Evolutionary conservation across 768 basidiomycete species (phyloP).

Genomic region (Boletus tylopilopsis): DNA sequence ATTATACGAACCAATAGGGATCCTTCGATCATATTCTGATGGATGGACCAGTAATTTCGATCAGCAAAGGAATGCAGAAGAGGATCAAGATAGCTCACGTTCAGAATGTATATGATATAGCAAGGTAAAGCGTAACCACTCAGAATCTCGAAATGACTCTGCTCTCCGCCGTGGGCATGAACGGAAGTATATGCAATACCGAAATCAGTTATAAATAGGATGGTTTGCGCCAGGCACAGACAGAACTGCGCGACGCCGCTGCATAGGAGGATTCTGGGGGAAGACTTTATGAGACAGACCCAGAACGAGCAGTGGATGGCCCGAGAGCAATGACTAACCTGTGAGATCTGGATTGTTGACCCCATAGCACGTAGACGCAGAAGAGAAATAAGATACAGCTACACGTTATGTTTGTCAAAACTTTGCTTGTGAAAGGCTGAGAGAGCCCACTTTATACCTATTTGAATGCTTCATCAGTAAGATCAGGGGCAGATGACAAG

Average conservation of each 20-base stretch:
- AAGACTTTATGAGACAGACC: background rate
- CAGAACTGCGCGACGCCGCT: constrained; percentile 14
- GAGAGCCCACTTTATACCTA: constrained; percentile 17
- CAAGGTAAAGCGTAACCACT: constrained; percentile 2
- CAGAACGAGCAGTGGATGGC: no score
- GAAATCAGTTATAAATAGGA: constrained; percentile 1
- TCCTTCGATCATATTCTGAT: constrained; percentile 16
- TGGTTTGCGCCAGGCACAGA: constrained; percentile 7
- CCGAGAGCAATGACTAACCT: background rate
- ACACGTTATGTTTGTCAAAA: background rate
- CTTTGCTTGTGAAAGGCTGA: background rate
- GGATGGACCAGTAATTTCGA: background rate
- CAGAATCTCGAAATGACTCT: constrained; percentile 1
- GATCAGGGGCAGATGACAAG: background rate
- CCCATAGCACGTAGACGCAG: constrained; percentile 18
- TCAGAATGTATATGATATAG: constrained; percentile 17
- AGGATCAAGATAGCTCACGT: constrained; percentile 5
- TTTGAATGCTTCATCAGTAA: background rate
- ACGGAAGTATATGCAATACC: background rate
- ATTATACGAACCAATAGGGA: constrained; percentile 13
- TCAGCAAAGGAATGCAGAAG: background rate
- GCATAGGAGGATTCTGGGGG: constrained; percentile 11
- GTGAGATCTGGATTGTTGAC: constrained; percentile 1
- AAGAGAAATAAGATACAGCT: constrained; percentile 19
- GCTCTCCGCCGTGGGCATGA: background rate